These are phyloP conservation scores for Anethum foeniculum DNA, from an alignment of 140 eudicot species.

Conservation along the genomic window DNA sequence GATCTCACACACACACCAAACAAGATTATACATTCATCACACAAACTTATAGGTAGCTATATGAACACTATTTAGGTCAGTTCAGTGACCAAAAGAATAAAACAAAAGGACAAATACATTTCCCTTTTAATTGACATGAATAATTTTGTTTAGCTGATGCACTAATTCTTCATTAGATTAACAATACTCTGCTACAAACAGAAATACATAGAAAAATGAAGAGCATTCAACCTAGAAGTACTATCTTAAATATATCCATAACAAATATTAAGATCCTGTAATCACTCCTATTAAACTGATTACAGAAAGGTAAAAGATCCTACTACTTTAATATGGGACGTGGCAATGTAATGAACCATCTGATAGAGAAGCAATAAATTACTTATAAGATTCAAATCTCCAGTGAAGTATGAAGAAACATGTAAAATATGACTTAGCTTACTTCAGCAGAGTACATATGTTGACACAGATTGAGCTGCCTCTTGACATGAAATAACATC, in stretches of 20 bases:
- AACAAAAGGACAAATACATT: not conserved
- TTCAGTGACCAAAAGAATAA: not conserved
- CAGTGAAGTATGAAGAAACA: not conserved
- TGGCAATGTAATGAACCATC: not conserved
- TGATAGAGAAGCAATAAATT: not conserved
- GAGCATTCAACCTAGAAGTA: not conserved
- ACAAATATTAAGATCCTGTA: not conserved
- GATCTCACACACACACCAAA: not conserved
- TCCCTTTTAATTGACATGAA: not conserved
- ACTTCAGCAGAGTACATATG: conserved; percentile 2
- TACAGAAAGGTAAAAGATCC: not conserved
- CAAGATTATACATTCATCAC: not conserved
- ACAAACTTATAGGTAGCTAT: not conserved
- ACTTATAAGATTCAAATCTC: not conserved
- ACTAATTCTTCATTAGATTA: not conserved
- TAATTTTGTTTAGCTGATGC: not conserved
- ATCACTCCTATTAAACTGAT: not conserved
- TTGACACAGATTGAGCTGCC: conserved; percentile 4
- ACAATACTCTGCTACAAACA: not conserved
- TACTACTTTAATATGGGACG: not conserved
- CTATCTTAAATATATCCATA: not conserved
- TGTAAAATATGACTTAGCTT: not conserved
- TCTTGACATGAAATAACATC: not conserved
- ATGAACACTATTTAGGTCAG: not conserved
- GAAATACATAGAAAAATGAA: not conserved